Conservation (phyloP, 305 asterid species). For the Lippia alba region DNA sequence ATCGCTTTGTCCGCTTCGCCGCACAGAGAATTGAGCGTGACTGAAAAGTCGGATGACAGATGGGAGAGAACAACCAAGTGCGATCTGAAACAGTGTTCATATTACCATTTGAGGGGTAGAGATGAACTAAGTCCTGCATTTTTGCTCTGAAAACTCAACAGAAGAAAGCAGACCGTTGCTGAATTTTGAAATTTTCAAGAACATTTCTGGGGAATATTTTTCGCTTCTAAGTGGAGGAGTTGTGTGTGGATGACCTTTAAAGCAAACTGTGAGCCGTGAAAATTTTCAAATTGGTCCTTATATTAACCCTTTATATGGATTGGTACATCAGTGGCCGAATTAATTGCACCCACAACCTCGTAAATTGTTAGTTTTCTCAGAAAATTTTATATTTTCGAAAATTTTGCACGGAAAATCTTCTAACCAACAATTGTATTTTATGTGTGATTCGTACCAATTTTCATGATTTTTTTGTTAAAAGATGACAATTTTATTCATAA, state of each 20-base stretch:
- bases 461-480: too few relatives aligned
- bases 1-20: slow-evolving; percentile 48
- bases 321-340: not conserved
- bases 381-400: too few relatives aligned
- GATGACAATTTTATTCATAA: too few relatives aligned
- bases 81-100: slow-evolving; percentile 7
- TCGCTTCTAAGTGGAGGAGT: too few relatives aligned
- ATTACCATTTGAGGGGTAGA: slow-evolving; percentile 26
- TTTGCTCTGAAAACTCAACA: slow-evolving; percentile 20
- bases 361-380: too few relatives aligned
- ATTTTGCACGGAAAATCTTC: too few relatives aligned
- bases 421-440: too few relatives aligned
- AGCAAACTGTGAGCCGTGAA: slow-evolving; percentile 26
- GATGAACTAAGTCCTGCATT: slow-evolving; percentile 33
- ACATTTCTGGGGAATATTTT: not conserved
- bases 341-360: too few relatives aligned
- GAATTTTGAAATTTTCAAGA: slow-evolving; percentile 28
- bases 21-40: slow-evolving; percentile 45
- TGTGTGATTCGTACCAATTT: too few relatives aligned
- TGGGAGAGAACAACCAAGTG: slow-evolving; percentile 3
- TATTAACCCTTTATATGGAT: not conserved
- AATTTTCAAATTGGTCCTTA: not conserved
- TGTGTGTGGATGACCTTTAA: slow-evolving; percentile 16
- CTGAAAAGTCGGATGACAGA: slow-evolving; percentile 9
- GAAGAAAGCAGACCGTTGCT: slow-evolving; percentile 40